These are phyloP conservation scores for Calonectria honghensis DNA, from an alignment of 2,329 filamentous ascomycete genomes.

Conservation along the genomic window DNA sequence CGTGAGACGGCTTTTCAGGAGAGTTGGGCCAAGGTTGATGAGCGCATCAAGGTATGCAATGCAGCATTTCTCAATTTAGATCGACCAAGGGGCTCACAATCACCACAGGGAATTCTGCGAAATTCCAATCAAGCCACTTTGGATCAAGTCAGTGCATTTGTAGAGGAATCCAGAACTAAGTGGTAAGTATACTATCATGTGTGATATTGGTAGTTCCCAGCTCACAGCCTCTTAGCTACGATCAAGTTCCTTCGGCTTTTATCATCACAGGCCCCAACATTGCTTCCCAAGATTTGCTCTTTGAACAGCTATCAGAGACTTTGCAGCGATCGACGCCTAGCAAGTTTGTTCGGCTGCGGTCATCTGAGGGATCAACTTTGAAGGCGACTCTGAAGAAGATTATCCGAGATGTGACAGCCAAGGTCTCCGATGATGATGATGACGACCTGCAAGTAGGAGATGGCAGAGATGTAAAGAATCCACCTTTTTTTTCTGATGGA, in stretches of 20 bases:
- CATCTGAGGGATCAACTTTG: slow-evolving; percentile 82
- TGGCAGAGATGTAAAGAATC: slow-evolving; percentile 67
- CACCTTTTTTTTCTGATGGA: neutral
- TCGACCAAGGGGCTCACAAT: slow-evolving; percentile 49
- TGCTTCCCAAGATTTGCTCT: slow-evolving; percentile 83
- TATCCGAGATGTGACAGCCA: slow-evolving; percentile 78
- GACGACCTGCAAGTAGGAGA: slow-evolving; percentile 70
- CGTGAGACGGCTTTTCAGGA: slow-evolving; percentile 77
- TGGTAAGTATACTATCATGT: slow-evolving; percentile 53
- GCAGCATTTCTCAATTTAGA: neutral
- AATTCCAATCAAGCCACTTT: slow-evolving; percentile 78
- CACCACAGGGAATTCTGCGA: slow-evolving; percentile 71
- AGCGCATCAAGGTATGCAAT: slow-evolving; percentile 71
- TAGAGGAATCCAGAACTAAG: slow-evolving; percentile 62
- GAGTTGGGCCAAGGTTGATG: slow-evolving; percentile 79
- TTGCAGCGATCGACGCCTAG: slow-evolving; percentile 69
- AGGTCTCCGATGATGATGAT: slow-evolving; percentile 71
- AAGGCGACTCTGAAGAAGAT: slow-evolving; percentile 84
- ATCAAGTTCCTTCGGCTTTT: slow-evolving; percentile 80
- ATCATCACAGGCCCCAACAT: slow-evolving; percentile 87
- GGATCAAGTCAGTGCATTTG: slow-evolving; percentile 74
- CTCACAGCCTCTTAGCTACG: slow-evolving; percentile 56
- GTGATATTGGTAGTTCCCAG: neutral
- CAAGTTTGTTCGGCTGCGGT: slow-evolving; percentile 80
- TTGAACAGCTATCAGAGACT: slow-evolving; percentile 79